These are phyloP conservation scores for Striga hermonthica DNA, from an alignment of 305 asterid genomes.

Conservation along the genomic window DNA sequence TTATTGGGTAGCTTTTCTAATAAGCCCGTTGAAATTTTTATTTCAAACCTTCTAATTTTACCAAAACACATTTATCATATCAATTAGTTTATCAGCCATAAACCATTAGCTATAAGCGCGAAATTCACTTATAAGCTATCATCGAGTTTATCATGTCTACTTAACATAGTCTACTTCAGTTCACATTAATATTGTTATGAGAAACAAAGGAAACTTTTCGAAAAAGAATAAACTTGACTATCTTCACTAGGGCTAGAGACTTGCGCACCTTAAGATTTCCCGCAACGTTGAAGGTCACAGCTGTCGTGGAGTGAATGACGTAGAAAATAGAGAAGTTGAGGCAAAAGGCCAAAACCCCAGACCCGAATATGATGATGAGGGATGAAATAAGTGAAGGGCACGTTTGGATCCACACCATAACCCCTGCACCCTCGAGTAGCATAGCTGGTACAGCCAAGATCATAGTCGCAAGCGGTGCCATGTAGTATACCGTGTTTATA, in stretches of 20 bases:
- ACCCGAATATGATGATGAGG: slow-evolving; percentile 31
- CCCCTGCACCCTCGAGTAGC: slow-evolving; percentile 73
- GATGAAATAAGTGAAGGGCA: slow-evolving; percentile 46
- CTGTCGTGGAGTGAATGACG: slow-evolving; percentile 89
- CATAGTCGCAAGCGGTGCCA: slow-evolving; percentile 93
- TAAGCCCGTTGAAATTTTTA: no score
- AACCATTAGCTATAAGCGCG: no score
- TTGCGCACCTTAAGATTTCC: slow-evolving; percentile 76
- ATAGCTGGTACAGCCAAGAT: slow-evolving; percentile 70
- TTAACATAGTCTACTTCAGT: neutral
- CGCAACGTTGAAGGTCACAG: slow-evolving; percentile 91
- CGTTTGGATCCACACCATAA: slow-evolving; percentile 58
- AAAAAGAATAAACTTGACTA: neutral
- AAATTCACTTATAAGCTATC: no score
- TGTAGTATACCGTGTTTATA: slow-evolving; percentile 89
- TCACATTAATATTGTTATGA: neutral
- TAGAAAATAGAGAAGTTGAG: slow-evolving; percentile 47
- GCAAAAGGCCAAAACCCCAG: slow-evolving; percentile 16
- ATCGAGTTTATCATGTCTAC: no score
- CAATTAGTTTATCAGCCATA: no score
- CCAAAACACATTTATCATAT: no score
- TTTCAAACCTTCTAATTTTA: no score
- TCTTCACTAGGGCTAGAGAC: slow-evolving; percentile 8
- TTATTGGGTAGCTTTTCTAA: no score
- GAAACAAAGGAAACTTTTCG: neutral